Evolutionary conservation across 1,139 yeast species (phyloP).

Genomic region (Geotrichum bryndzae): DNA sequence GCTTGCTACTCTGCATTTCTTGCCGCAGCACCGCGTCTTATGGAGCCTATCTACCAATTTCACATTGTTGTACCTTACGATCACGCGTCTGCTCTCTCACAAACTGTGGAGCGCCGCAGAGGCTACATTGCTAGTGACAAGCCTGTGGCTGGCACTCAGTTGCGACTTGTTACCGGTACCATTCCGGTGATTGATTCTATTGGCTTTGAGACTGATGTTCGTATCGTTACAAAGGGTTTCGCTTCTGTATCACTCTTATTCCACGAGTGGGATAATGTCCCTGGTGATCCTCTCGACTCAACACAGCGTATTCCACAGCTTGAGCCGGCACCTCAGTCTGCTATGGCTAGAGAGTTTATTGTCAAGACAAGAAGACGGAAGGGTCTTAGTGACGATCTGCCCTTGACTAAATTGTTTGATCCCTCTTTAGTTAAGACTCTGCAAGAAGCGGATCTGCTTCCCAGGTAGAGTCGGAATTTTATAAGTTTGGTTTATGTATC

Average conservation of each 20-base stretch:
- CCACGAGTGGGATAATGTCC: constrained; percentile 69
- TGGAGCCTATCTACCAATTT: constrained; percentile 79
- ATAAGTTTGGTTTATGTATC: not conserved
- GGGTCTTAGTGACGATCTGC: constrained; percentile 70
- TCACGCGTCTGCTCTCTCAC: constrained; percentile 45
- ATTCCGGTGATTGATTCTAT: constrained; percentile 87
- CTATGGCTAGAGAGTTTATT: constrained; percentile 82
- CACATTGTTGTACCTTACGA: constrained; percentile 51
- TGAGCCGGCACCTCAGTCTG: constrained; percentile 63
- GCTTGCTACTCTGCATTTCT: constrained; percentile 82
- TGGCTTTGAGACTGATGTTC: constrained; percentile 81
- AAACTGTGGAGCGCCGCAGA: constrained; percentile 57
- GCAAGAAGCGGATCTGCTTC: constrained; percentile 42
- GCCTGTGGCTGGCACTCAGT: constrained; percentile 71
- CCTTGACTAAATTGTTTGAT: constrained; percentile 64
- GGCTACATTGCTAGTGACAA: constrained; percentile 50
- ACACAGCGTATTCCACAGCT: constrained; percentile 59
- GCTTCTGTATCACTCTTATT: constrained; percentile 66
- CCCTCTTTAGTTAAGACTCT: constrained; percentile 50
- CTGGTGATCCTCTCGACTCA: constrained; percentile 85
- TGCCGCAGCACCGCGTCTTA: constrained; percentile 68
- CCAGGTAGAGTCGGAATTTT: not conserved
- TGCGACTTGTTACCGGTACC: constrained; percentile 54
- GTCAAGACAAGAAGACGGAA: constrained; percentile 83
- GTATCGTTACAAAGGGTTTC: constrained; percentile 71